phyloP scores from a whole-genome alignment of 805 yeast species.

The Maudiozyma serrabonitensis region DNA sequence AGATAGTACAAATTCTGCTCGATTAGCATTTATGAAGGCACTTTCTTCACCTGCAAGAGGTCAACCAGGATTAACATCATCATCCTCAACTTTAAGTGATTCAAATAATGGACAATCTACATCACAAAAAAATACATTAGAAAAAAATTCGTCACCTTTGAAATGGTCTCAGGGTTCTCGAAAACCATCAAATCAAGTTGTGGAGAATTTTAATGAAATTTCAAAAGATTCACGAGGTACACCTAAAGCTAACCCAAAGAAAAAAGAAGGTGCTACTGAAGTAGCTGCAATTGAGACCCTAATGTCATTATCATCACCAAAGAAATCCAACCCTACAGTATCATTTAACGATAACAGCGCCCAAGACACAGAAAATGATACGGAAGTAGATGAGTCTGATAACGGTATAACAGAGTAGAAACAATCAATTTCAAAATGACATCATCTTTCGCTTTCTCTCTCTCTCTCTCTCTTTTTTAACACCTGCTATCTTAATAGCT shows the following conservation, averaged over 20 bases:
- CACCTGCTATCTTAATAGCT: neutral
- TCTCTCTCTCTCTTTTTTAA: neutral
- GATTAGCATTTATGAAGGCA: conserved; percentile 32
- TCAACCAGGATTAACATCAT: neutral
- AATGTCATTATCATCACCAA: conserved; percentile 34
- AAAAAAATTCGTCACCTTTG: neutral
- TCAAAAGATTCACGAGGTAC: neutral
- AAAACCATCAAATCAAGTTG: neutral
- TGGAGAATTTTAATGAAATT: neutral
- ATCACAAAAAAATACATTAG: neutral
- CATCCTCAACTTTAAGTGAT: neutral
- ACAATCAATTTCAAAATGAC: neutral
- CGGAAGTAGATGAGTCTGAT: conserved; percentile 5
- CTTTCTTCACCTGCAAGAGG: conserved; percentile 16
- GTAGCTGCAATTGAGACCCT: conserved; percentile 35
- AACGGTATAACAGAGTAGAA: neutral
- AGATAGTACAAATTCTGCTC: conserved; percentile 29
- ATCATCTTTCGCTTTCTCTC: neutral
- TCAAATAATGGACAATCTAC: neutral
- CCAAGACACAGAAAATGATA: conserved; percentile 2
- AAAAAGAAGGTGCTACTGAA: conserved; percentile 23
- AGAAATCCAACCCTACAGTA: conserved; percentile 13
- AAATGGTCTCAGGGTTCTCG: neutral
- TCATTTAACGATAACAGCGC: conserved; percentile 1
- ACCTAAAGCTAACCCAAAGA: neutral